A percentile compares a stretch with the other conserved stretches of the same genome.
Evolutionary conservation across 305 asterid species (phyloP).

Genomic region (Solanum hybrid): DNA sequence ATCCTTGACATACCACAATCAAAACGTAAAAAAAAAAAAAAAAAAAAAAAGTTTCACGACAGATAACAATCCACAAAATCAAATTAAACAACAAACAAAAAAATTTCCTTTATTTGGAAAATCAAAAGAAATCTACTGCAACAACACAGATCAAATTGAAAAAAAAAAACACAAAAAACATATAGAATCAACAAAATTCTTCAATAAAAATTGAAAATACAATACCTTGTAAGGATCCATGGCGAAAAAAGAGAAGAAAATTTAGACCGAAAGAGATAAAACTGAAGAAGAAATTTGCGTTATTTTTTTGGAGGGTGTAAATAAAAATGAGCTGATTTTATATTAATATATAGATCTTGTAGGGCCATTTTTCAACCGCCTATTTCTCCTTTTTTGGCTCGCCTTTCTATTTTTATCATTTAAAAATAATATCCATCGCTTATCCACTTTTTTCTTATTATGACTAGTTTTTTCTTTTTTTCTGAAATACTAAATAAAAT

Average conservation of each 20-base stretch:
- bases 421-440: background rate
- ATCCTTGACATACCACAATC: background rate
- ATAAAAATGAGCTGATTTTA: background rate
- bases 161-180: background rate
- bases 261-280: background rate
- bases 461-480: background rate
- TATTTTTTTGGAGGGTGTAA: background rate
- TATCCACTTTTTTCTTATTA: background rate
- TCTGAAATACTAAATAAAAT: background rate
- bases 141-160: background rate
- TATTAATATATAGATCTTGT: background rate
- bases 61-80: background rate
- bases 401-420: slow-evolving; percentile 18
- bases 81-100: background rate
- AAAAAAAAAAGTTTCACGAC: background rate
- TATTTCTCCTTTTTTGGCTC: slow-evolving; percentile 15
- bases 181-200: background rate
- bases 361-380: background rate
- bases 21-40: background rate
- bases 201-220: background rate
- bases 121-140: background rate
- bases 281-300: slow-evolving; percentile 4
- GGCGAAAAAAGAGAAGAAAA: background rate
- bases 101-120: background rate
- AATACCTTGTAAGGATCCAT: slow-evolving; percentile 65